Conservation (phyloP, 139 green algal species). For the Edaphochlamys debaryana region DNA sequence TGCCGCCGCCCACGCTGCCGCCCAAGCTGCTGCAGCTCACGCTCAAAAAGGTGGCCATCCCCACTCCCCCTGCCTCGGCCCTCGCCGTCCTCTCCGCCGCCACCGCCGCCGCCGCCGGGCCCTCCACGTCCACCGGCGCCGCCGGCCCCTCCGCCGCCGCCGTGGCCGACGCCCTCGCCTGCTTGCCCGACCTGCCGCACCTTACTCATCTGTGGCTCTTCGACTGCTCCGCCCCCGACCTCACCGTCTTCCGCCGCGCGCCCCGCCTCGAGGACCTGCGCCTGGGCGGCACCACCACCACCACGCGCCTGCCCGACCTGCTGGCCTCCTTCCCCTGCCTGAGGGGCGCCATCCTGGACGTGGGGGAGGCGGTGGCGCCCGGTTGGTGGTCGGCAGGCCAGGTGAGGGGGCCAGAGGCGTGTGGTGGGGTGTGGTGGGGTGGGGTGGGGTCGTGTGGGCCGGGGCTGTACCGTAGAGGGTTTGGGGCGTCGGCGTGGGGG, state of each 20-base stretch:
- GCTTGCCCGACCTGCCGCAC: conserved; percentile 9
- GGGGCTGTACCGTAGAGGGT: not conserved
- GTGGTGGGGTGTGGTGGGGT: not conserved
- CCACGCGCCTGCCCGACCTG: conserved; percentile 21
- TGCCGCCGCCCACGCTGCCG: conserved; percentile 20
- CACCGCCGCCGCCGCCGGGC: too few relatives aligned
- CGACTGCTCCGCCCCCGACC: conserved; percentile 23
- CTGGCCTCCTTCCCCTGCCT: conserved; percentile 6
- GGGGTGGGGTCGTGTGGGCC: not conserved
- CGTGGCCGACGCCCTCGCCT: not conserved
- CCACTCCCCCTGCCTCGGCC: too few relatives aligned
- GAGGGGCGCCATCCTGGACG: conserved; percentile 11
- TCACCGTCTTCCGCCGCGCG: conserved; percentile 18
- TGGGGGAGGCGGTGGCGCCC: not conserved
- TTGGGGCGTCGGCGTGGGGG: not conserved
- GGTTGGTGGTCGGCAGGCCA: not conserved
- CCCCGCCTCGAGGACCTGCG: conserved; percentile 29
- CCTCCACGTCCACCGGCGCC: too few relatives aligned
- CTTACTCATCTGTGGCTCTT: conserved; percentile 26
- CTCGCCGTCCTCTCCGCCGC: too few relatives aligned
- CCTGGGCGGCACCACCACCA: conserved; percentile 34
- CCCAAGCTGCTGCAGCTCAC: conserved; percentile 27
- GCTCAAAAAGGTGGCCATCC: conserved; percentile 22
- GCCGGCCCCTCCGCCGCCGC: too few relatives aligned
- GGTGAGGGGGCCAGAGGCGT: not conserved